A percentile compares a stretch with the other conserved stretches of the same genome.
Conservation (phyloP, 2,329 filamentous ascomycete genomes). For the Metarhizium brunneum region DNA sequence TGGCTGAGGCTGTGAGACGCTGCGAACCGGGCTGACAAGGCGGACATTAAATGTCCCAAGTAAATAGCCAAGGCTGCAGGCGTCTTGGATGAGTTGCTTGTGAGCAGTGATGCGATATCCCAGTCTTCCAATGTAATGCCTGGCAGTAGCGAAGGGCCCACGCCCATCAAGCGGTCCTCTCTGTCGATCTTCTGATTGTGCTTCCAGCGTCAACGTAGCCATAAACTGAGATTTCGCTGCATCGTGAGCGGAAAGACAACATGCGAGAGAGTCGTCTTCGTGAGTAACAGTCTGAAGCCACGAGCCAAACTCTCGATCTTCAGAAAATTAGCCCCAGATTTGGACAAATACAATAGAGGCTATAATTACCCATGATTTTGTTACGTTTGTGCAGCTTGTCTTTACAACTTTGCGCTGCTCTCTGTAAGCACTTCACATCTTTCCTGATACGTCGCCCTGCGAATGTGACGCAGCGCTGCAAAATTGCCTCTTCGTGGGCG, state of each 20-base stretch:
- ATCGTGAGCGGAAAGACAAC: background rate
- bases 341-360: background rate
- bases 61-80: conserved; percentile 17
- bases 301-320: background rate
- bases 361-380: too few species aligned
- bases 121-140: conserved; percentile 36
- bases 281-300: conserved; percentile 1
- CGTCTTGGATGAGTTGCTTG: conserved; percentile 26
- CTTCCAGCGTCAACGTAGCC: background rate
- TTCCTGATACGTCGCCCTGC: conserved; percentile 13
- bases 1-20: conserved; percentile 12
- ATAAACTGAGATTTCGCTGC: background rate
- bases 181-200: background rate
- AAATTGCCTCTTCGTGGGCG: background rate
- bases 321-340: background rate
- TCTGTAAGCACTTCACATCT: conserved; percentile 11
- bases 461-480: conserved; percentile 11
- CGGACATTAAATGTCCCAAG: conserved; percentile 21
- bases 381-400: conserved; percentile 1
- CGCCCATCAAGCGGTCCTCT: background rate
- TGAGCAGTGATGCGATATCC: conserved; percentile 31
- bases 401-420: conserved; percentile 9
- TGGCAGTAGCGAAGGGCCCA: conserved; percentile 12
- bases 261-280: background rate
- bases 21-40: conserved; percentile 8